Base-by-base conservation (phyloP, 306 rosid genomes). In the Quercus agrifolia region DNA sequence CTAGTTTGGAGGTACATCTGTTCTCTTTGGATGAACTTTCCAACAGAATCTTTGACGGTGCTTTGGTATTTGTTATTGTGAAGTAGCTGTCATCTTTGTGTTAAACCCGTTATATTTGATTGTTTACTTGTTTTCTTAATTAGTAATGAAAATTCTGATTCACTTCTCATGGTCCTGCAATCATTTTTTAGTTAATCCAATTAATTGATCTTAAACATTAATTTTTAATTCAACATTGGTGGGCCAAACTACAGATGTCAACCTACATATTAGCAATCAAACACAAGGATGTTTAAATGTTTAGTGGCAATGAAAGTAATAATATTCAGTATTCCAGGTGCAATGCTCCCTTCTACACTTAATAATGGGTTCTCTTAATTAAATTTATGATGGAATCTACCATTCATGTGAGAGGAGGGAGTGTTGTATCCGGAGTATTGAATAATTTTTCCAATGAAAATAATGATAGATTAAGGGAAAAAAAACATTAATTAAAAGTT, bases 1-100 rank as follows among this genome's bases (percentile, higher is more conserved):
- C 68, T 77, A 66, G 51, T 61, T 68, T 59, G 51, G 62, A 76
- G 70, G 84, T 70, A 70, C 75, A 79, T 61, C 62, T 56, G 74
- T 70, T 19, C 68, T 66, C 64, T 80, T 63, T 38, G 38, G 69
- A 33, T 66, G 52, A 63, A 74, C 80, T 30, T 35, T 30, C 19
- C 20, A 68, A 44, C 71, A 49, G 72, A 68, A 41, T 72, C 49
- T 71, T 73, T 66, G 58, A 52, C 3, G 12, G 17, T 23, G 57
- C 8, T 13, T 6, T 46, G 52, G 61, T 78, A 13, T 54, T 73
- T 72, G 66, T 64, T 49, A 18, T 28, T 1, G 33, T 28, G 69
- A 67, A 35, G 11, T 67, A 12, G 31, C 70, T 18, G n/a, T n/a
- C 35, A 12, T 49, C 21, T 35, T 19, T 35, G 52, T 33, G 52